A percentile compares a stretch with the other conserved stretches of the same genome.
Conservation (phyloP, 2,329 filamentous ascomycete species). For the Chrysosphaeria jannelii region DNA sequence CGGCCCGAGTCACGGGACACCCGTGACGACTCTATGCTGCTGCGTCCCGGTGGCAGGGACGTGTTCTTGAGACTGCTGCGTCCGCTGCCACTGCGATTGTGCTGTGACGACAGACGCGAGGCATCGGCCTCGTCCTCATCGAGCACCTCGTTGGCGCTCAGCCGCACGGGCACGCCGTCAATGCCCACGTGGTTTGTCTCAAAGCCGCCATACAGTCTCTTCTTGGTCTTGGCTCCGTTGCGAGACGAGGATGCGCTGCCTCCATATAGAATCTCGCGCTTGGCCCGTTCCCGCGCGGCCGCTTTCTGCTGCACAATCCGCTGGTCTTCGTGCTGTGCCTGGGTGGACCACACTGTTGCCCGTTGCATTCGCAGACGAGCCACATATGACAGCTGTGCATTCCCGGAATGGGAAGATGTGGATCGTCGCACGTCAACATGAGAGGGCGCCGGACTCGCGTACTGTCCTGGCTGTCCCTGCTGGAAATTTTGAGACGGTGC, state of each 20-base stretch:
- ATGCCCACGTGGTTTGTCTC: slow-evolving; percentile 44
- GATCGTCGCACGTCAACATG: slow-evolving; percentile 49
- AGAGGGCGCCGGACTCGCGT: too few species aligned
- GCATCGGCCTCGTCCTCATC: slow-evolving; percentile 51
- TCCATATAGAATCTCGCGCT: slow-evolving; percentile 46
- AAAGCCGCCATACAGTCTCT: slow-evolving; percentile 48
- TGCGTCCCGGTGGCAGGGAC: too few species aligned
- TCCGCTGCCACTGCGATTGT: slow-evolving; percentile 38
- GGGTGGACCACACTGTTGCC: slow-evolving; percentile 93
- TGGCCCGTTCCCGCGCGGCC: slow-evolving; percentile 63
- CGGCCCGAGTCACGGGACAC: too few species aligned
- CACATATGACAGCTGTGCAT: slow-evolving; percentile 45
- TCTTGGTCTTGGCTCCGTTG: slow-evolving; percentile 57
- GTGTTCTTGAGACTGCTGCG: slow-evolving; percentile 49
- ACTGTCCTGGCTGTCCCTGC: too few species aligned
- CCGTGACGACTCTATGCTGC: too few species aligned
- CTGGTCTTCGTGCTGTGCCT: slow-evolving; percentile 74
- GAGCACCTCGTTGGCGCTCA: slow-evolving; percentile 88
- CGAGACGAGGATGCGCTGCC: slow-evolving; percentile 57
- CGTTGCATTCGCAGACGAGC: slow-evolving; percentile 92
- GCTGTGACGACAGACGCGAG: slow-evolving; percentile 7
- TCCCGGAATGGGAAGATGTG: slow-evolving; percentile 47
- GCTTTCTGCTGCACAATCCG: slow-evolving; percentile 55
- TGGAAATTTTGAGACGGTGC: too few species aligned
- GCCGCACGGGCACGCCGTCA: slow-evolving; percentile 59